Evolutionary conservation across 2,329 filamentous ascomycete species (phyloP).

Genomic region (Diaporthe citrichinensis): DNA sequence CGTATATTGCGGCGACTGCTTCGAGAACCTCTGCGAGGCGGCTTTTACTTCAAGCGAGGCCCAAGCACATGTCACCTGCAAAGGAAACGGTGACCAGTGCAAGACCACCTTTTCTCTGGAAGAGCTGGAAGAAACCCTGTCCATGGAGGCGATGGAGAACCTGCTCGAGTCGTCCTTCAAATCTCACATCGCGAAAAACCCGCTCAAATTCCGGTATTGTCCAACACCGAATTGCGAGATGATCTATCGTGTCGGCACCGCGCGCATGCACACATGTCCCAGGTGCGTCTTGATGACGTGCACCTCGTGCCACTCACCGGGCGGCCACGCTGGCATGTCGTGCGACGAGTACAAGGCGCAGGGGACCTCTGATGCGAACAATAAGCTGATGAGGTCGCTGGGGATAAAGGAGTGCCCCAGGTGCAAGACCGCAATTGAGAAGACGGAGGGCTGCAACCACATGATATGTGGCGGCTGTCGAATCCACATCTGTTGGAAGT

Average conservation of each 20-base stretch:
- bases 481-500: too few species aligned
- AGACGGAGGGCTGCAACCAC: too few species aligned
- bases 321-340: neutral
- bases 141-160: neutral
- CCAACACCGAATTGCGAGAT: neutral
- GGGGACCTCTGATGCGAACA: too few species aligned
- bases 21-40: neutral
- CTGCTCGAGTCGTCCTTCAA: neutral
- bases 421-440: too few species aligned
- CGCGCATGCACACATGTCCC: neutral
- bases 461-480: too few species aligned
- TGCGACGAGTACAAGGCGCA: neutral
- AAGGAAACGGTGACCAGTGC: neutral
- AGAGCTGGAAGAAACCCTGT: neutral
- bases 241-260: neutral
- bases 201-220: neutral
- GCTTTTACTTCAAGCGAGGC: neutral
- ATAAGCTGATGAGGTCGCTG: neutral
- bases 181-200: neutral
- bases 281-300: neutral
- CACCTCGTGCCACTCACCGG: neutral
- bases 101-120: neutral
- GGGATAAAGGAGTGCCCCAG: too few species aligned
- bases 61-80: neutral
- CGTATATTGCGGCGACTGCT: neutral